Conservation (phyloP, 768 basidiomycete species). For the Postia placenta region DNA sequence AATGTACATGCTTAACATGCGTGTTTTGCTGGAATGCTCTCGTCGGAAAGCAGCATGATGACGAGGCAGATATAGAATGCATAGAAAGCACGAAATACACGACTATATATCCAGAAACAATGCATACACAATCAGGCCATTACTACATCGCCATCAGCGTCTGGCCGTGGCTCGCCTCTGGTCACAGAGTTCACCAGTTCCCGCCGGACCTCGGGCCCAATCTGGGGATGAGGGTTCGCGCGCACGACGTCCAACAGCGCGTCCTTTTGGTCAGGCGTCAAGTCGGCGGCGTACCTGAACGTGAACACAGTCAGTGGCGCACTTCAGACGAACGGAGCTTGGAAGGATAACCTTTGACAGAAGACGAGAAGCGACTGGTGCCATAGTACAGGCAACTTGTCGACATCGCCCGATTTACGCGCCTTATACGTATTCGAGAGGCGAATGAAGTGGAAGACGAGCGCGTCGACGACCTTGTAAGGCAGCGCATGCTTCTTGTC, state of each 20-base stretch:
- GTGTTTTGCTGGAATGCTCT: no score
- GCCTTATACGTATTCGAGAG: slow-evolving; percentile 88
- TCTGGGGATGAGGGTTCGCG: slow-evolving; percentile 79
- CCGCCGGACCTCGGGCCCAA: slow-evolving; percentile 83
- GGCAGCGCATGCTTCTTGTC: slow-evolving; percentile 99
- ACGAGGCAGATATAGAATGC: no score
- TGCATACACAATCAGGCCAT: slow-evolving; percentile 19
- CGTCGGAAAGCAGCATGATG: background rate
- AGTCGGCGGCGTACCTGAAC: slow-evolving; percentile 83
- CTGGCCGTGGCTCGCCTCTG: slow-evolving; percentile 71
- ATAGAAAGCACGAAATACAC: background rate
- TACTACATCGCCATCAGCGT: slow-evolving; percentile 49
- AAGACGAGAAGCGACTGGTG: slow-evolving; percentile 95
- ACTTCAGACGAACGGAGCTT: no score
- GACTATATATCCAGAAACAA: no score
- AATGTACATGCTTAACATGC: no score
- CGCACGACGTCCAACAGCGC: slow-evolving; percentile 91
- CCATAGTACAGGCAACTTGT: slow-evolving; percentile 95
- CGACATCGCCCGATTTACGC: slow-evolving; percentile 58
- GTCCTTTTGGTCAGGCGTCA: slow-evolving; percentile 97
- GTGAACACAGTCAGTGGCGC: background rate
- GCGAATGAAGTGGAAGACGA: slow-evolving; percentile 97
- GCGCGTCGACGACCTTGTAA: slow-evolving; percentile 94
- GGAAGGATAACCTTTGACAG: slow-evolving; percentile 88
- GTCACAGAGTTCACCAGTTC: slow-evolving; percentile 86